phyloP scores from a whole-genome alignment of 148 eudicot species.

The Mesembryanthemum crystallinum region DNA sequence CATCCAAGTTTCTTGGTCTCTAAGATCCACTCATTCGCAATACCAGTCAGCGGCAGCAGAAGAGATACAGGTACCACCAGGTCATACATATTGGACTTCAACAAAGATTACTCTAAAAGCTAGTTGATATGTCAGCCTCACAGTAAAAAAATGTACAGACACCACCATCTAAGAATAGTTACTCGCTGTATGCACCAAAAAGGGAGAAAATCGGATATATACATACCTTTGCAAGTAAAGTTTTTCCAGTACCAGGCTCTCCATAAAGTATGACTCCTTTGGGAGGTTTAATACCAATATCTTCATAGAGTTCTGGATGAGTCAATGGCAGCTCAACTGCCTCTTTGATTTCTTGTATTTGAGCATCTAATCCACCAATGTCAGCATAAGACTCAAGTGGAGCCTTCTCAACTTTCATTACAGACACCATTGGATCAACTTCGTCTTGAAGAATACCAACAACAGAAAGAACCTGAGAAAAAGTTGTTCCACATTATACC shows the following conservation, averaged over 20 bases:
- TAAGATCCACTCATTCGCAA: too few relatives aligned
- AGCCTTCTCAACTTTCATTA: constrained; percentile 98
- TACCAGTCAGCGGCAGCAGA: neutral
- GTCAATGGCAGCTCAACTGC: constrained; percentile 97
- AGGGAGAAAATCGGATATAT: neutral
- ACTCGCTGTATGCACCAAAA: neutral
- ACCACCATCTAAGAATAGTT: neutral
- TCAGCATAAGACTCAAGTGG: constrained; percentile 98
- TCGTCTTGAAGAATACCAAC: constrained; percentile 98
- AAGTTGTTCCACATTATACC: too few relatives aligned
- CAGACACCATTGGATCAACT: constrained; percentile 98
- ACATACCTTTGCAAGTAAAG: constrained; percentile 91
- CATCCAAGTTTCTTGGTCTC: too few relatives aligned
- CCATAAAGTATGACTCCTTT: constrained; percentile 97
- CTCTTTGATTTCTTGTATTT: constrained; percentile 97
- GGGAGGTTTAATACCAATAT: constrained; percentile 97
- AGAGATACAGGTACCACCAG: neutral
- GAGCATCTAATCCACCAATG: constrained; percentile 95
- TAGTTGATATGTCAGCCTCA: neutral
- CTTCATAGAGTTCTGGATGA: constrained; percentile 96
- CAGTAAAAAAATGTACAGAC: neutral
- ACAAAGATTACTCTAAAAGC: neutral
- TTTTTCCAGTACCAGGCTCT: constrained; percentile 97
- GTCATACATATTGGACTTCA: too few relatives aligned
- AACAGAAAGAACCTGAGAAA: constrained; percentile 88